Percentiles rank a stretch among this genome's conserved stretches.
These are phyloP conservation scores for Casuarina glauca DNA, from an alignment of 306 rosid genomes.

Conservation along the genomic window DNA sequence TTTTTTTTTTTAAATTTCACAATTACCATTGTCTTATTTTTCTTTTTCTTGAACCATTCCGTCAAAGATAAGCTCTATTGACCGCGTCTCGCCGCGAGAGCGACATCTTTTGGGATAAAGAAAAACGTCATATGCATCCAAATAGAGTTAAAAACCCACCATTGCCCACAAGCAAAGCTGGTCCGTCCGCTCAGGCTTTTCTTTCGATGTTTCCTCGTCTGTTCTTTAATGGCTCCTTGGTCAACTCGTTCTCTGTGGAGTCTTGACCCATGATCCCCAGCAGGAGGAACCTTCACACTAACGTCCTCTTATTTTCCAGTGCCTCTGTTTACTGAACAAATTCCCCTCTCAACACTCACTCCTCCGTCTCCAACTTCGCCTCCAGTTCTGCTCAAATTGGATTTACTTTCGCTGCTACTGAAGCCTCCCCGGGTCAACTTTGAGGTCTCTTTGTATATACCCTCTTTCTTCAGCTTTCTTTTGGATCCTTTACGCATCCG, in stretches of 20 bases:
- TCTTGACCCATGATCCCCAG: background rate
- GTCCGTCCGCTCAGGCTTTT: background rate
- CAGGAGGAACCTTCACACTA: background rate
- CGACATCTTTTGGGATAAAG: too few relatives aligned
- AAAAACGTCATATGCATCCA: too few relatives aligned
- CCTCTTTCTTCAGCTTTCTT: slow-evolving; percentile 16
- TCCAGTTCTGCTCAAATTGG: slow-evolving; percentile 10
- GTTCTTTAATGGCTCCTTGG: background rate
- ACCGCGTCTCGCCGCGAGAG: too few relatives aligned
- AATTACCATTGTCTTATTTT: too few relatives aligned
- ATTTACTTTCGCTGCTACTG: slow-evolving; percentile 12
- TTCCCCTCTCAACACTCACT: background rate
- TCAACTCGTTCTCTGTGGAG: background rate
- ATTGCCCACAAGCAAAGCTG: too few relatives aligned
- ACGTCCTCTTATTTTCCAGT: background rate
- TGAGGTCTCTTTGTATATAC: background rate
- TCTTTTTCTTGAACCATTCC: too few relatives aligned
- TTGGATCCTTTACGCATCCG: slow-evolving; percentile 22
- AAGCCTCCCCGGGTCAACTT: slow-evolving; percentile 28
- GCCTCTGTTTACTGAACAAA: background rate
- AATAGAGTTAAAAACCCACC: too few relatives aligned
- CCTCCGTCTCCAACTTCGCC: slow-evolving; percentile 14
- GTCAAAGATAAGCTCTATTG: too few relatives aligned
- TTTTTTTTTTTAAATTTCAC: too few relatives aligned
- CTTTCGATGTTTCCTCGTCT: background rate